Evolutionary conservation across 257 asterid genomes (phyloP).

Genomic region (Capsicum rhomboideum): DNA sequence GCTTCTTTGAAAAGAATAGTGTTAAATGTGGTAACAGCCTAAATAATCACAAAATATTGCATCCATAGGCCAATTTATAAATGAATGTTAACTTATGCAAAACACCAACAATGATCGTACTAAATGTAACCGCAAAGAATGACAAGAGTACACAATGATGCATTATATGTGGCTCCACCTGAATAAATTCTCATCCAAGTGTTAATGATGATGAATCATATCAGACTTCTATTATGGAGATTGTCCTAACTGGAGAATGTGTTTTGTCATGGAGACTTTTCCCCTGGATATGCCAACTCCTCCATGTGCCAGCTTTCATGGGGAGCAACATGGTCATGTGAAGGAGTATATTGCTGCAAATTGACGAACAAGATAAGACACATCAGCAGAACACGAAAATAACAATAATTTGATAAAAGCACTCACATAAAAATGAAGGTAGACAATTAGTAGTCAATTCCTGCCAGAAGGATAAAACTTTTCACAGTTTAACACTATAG

Average conservation of each 20-base stretch:
- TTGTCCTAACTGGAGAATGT: constrained; percentile 37
- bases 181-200: constrained; percentile 18
- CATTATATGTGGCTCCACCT: constrained; percentile 22
- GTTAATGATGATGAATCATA: constrained; percentile 26
- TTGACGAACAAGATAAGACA: constrained; percentile 3
- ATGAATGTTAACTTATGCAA: constrained; percentile 6
- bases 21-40: constrained; percentile 1
- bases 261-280: constrained; percentile 27
- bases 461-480: not conserved
- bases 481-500: not conserved
- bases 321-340: constrained; percentile 67
- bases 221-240: constrained; percentile 19
- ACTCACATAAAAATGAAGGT: not conserved
- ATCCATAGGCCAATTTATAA: constrained; percentile 11
- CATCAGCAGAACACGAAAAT: not conserved
- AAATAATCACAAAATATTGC: constrained; percentile 10
- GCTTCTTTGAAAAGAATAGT: not conserved
- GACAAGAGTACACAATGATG: constrained; percentile 14
- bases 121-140: constrained; percentile 26
- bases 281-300: constrained; percentile 52
- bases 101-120: constrained; percentile 11
- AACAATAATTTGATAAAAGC: not conserved
- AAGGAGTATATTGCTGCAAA: constrained; percentile 58
- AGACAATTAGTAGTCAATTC: not conserved
- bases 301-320: constrained; percentile 93